Conservation (phyloP, 305 asterid species). For the Caryopteris hybrid region DNA sequence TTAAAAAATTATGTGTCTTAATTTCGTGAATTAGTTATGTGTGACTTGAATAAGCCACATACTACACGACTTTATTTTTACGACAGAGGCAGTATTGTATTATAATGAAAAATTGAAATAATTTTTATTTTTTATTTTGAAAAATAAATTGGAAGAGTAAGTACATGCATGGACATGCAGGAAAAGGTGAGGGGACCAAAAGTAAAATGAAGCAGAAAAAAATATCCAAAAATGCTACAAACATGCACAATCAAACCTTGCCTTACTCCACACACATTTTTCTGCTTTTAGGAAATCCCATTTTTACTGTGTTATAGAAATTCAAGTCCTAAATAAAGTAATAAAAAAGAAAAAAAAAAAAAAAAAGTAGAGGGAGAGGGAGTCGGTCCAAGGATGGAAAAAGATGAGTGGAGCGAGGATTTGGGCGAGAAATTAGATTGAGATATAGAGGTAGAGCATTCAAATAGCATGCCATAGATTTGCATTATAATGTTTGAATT, state of each 20-base stretch:
- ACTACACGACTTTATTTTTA: no score
- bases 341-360: not conserved
- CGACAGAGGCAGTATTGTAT: no score
- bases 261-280: conserved; percentile 24
- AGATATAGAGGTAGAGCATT: conserved; percentile 27
- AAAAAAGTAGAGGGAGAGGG: conserved; percentile 14
- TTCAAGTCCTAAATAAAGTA: conserved; percentile 17
- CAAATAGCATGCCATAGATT: conserved; percentile 45
- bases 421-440: conserved; percentile 44
- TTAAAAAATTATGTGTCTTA: no score
- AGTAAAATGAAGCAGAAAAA: not conserved
- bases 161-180: conserved; percentile 14
- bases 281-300: conserved; percentile 27
- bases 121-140: no score
- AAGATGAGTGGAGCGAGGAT: conserved; percentile 49
- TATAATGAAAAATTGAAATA: not conserved
- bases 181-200: conserved; percentile 21
- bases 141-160: not conserved
- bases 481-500: conserved; percentile 45
- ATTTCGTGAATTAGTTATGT: no score
- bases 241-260: conserved; percentile 33
- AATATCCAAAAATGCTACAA: conserved; percentile 26
- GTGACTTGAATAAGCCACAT: no score
- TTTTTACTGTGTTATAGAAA: conserved; percentile 11
- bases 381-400: conserved; percentile 34